Base-by-base conservation (phyloP, 805 yeast genomes). In the Sugiyamaella lignohabitans region DNA sequence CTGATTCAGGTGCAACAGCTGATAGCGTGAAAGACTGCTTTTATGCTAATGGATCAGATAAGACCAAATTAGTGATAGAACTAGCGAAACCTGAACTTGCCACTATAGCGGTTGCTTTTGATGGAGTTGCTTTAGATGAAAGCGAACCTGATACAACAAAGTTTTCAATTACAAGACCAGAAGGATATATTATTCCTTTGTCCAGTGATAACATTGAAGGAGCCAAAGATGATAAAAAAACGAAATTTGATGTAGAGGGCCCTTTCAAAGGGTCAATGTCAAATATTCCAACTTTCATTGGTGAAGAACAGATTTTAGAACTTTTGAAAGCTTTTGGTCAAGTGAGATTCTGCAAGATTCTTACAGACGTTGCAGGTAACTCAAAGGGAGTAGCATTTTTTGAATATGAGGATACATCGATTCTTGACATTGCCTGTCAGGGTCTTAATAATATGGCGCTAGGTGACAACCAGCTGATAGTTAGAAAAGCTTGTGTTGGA, bases 301-400 rank as follows among this genome's bases (percentile, higher is more conserved):
- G 71, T 3, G 74, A 75, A 40, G 69, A 74, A 2, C 70, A 69
- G 20, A 53, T 82, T 5, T 48, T 60, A 2, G 74, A 72, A 17
- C 63, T 67, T 6, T 59, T 82, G 8, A 57, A 55, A 19, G 64
- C 67, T 2, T 66, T 72, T 46, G 76, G 75, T 0, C 50, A 56
- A 16, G 53, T 80, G 1, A 59, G 61, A 19, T 62, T 67, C 0
- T 65, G 79, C 35, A 68, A 70, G 35, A 54, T 78, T 17, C 53
- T 79, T 14, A 60, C 70, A 11, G 57, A 61, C 32, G 68, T 73
- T 4, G 66, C 79, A 2, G 72, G 71, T 40, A 71, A 69, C n/a
- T 71, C 80, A 1, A 65, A 70, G 49, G 87, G 87, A 1, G 59
- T 78, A 20, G 82, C 78, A 2, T 81, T 81, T 64, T 74, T 74